Conservation (phyloP, 2,329 filamentous ascomycete species). For the Pseudogymnoascus sp. region DNA sequence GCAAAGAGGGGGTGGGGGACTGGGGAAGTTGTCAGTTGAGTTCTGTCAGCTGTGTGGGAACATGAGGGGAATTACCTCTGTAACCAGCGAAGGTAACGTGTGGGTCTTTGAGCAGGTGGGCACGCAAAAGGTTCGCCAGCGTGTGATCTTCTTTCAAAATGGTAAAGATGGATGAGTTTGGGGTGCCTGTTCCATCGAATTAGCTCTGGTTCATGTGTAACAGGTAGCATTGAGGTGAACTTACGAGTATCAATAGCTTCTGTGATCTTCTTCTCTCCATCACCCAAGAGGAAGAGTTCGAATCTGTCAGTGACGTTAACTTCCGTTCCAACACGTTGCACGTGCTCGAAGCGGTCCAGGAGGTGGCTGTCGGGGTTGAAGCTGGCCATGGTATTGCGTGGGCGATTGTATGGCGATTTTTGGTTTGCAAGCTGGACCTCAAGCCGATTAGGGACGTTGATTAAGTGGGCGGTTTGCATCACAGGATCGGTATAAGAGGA, state of each 20-base stretch:
- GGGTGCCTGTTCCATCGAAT: constrained; percentile 55
- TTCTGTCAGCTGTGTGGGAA: constrained; percentile 23
- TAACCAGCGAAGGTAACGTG: constrained; percentile 89
- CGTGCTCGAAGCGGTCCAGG: neutral
- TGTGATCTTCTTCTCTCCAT: constrained; percentile 89
- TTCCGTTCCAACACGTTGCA: constrained; percentile 12
- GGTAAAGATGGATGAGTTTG: constrained; percentile 90
- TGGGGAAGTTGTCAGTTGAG: constrained; percentile 10
- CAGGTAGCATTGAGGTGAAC: constrained; percentile 29
- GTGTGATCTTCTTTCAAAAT: constrained; percentile 97
- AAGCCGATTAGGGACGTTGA: constrained; percentile 3
- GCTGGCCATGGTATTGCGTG: neutral
- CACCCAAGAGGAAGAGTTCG: constrained; percentile 80
- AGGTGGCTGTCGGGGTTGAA: constrained; percentile 9
- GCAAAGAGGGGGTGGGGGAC: constrained; percentile 36
- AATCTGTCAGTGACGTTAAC: constrained; percentile 51
- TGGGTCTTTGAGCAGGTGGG: constrained; percentile 73
- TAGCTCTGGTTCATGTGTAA: neutral
- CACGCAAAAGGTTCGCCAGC: constrained; percentile 78
- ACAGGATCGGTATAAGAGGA: neutral
- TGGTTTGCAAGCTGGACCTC: neutral
- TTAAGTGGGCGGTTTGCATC: neutral
- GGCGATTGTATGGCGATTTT: constrained; percentile 13
- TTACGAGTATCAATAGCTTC: constrained; percentile 81
- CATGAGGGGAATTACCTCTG: constrained; percentile 54